Conservation (phyloP, 2,329 filamentous ascomycete species). For the Verticillium nonalfalfae region DNA sequence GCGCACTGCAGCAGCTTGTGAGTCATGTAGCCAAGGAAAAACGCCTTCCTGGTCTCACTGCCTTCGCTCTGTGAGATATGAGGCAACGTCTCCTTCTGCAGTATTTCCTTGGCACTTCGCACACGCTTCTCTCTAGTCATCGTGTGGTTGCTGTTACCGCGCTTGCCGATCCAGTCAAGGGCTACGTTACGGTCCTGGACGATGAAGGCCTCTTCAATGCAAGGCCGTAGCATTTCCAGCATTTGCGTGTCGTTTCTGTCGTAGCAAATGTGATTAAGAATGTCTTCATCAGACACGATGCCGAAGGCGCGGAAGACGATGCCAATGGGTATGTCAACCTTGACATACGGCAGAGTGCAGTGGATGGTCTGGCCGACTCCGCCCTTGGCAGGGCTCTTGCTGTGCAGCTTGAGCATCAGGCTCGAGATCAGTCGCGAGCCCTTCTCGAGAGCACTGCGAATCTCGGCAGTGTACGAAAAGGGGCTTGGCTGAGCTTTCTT, state of each 20-base stretch:
- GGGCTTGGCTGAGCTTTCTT: slow-evolving; percentile 92
- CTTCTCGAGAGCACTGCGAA: slow-evolving; percentile 92
- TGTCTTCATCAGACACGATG: slow-evolving; percentile 95
- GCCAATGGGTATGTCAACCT: slow-evolving; percentile 85
- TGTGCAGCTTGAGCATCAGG: slow-evolving; percentile 82
- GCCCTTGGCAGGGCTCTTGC: slow-evolving; percentile 73
- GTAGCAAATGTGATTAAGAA: slow-evolving; percentile 95
- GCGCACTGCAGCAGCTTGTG: slow-evolving; percentile 92
- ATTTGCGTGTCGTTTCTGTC: slow-evolving; percentile 93
- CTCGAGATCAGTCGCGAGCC: slow-evolving; percentile 92
- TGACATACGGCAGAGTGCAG: slow-evolving; percentile 88
- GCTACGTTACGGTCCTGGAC: slow-evolving; percentile 95
- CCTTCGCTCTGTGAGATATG: slow-evolving; percentile 95
- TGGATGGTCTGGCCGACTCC: slow-evolving; percentile 84
- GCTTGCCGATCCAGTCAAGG: slow-evolving; percentile 90
- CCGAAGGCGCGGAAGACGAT: slow-evolving; percentile 94
- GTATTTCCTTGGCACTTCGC: slow-evolving; percentile 84
- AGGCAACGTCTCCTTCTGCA: slow-evolving; percentile 94
- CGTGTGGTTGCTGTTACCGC: slow-evolving; percentile 63
- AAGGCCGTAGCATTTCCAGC: slow-evolving; percentile 95
- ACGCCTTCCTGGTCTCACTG: slow-evolving; percentile 92
- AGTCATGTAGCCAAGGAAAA: slow-evolving; percentile 98
- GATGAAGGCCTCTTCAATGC: slow-evolving; percentile 93
- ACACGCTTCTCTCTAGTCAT: slow-evolving; percentile 71
- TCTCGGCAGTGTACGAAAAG: slow-evolving; percentile 90